Base-by-base conservation (phyloP, 1,139 yeast species). In the Saccharomyces hybrid region DNA sequence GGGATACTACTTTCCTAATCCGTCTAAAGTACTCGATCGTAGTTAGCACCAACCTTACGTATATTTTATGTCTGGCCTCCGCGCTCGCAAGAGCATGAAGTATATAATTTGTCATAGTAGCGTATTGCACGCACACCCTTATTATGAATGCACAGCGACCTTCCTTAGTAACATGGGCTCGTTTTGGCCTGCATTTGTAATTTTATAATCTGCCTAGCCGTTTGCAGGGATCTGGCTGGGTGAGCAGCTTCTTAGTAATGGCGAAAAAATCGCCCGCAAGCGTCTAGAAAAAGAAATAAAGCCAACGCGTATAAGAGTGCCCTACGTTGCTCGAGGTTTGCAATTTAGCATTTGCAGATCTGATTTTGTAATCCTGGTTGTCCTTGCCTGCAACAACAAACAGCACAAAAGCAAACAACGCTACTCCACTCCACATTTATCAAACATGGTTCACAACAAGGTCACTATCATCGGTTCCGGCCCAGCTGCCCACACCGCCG, bases 401-500 rank as follows among this genome's bases (percentile, higher is more conserved):
- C 48, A 38, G 31, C n/a, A n/a, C 32, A 14, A 26, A 26, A 21
- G 42, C 31, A 24, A 42, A n/a, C 48, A 11, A 50, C 32, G 38
- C 44, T 21, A 38, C 34, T 44, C 5, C 5, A 24, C 26, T 24
- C 6, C 47, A 50, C 31, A 27, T 32, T 32, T 19, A 47, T 28
- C 28, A 47, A 82, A 78, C 79, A 85, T 84, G 90, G 87, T 81
- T 65, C 96, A 90, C 74, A 84, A 88, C 76, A 82, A 79, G 75
- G 96, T 90, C 60, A 89, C 96, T 53, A 89, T 91, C 67, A 86
- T 91, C 62, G 98, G 98, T 51, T 91, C 98, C 53, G 99, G 99
- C 64, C 99, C 99, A 54, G 99, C 99, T 58, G 99, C 98, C 55
- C 97, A 93, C 78, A 93, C 99, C 50, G 99, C 99, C 52, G 99